Conservation (phyloP, 768 basidiomycete species). For the Tulasnella sp. region DNA sequence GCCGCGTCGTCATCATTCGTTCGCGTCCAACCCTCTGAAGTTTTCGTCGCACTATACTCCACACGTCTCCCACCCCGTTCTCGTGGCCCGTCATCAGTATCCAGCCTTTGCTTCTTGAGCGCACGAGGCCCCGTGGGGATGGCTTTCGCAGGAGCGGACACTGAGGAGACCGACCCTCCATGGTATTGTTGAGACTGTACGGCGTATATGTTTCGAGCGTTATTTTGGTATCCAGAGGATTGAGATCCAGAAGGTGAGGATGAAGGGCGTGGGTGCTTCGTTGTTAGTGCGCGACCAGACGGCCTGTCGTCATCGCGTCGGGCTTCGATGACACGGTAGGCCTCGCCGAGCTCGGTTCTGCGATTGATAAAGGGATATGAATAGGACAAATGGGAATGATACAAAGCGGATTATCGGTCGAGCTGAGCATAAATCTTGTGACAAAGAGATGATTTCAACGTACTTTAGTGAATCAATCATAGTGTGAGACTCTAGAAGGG, state of each 20-base stretch:
- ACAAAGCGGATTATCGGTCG: constrained; percentile 7
- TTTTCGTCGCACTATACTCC: background rate
- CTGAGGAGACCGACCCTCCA: background rate
- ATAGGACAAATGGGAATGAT: constrained; percentile 13
- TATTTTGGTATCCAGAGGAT: constrained; percentile 34
- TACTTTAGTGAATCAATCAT: constrained; percentile 63
- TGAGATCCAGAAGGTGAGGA: constrained; percentile 6
- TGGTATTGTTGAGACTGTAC: background rate
- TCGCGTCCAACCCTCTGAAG: background rate
- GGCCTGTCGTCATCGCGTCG: background rate
- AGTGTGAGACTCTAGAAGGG: constrained; percentile 58
- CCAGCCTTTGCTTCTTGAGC: constrained; percentile 50
- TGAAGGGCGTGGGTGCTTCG: background rate
- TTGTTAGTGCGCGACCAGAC: background rate
- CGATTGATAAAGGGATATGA: constrained; percentile 19
- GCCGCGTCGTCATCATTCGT: background rate
- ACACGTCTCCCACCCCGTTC: background rate
- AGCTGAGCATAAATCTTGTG: background rate
- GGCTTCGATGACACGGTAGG: constrained; percentile 30
- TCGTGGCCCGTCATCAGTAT: background rate
- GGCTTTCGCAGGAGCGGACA: constrained; percentile 34
- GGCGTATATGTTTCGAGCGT: background rate
- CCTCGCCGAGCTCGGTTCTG: constrained; percentile 69
- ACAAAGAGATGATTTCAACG: constrained; percentile 26
- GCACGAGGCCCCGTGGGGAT: constrained; percentile 74